Conservation (phyloP, 805 yeast species). For the Candida bentonensis region DNA sequence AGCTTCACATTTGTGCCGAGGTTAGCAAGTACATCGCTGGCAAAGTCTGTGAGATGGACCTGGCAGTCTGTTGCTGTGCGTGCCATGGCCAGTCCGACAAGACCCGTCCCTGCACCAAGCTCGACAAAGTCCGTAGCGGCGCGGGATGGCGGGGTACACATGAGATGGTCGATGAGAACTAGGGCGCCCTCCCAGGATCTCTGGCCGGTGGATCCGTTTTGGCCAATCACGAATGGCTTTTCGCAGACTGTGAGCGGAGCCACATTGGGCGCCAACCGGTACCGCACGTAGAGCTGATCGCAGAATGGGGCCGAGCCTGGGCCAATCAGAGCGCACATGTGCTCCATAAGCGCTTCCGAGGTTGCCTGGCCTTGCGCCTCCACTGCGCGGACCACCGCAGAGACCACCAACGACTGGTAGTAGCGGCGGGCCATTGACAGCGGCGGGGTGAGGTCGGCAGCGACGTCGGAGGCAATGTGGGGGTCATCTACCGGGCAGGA, state of each 20-base stretch:
- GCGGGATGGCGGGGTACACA: too few relatives aligned
- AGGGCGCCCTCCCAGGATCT: slow-evolving; percentile 93
- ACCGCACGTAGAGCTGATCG: neutral
- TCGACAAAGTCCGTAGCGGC: slow-evolving; percentile 49
- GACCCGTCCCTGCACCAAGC: slow-evolving; percentile 83
- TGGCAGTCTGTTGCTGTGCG: slow-evolving; percentile 11
- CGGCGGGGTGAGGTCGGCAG: too few relatives aligned
- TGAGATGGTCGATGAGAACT: slow-evolving; percentile 41
- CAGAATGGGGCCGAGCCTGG: neutral
- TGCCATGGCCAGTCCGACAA: slow-evolving; percentile 38
- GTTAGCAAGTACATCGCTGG: slow-evolving; percentile 36
- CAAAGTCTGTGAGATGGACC: slow-evolving; percentile 55
- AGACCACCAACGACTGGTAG: slow-evolving; percentile 8
- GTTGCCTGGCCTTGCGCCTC: slow-evolving; percentile 3
- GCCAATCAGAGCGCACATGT: neutral
- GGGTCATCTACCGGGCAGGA: neutral
- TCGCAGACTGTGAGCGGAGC: slow-evolving; percentile 8
- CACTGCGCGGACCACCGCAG: slow-evolving; percentile 5
- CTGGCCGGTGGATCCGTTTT: slow-evolving; percentile 68
- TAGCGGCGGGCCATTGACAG: slow-evolving; percentile 3
- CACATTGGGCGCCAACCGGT: too few relatives aligned
- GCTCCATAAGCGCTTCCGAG: neutral
- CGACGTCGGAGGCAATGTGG: neutral
- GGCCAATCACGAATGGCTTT: slow-evolving; percentile 14
- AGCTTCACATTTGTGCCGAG: slow-evolving; percentile 28